Evolutionary conservation across 306 rosid genomes (phyloP), one percentile per base, ranked within the genome.

Genomic region (Ormosia emarginata): DNA sequence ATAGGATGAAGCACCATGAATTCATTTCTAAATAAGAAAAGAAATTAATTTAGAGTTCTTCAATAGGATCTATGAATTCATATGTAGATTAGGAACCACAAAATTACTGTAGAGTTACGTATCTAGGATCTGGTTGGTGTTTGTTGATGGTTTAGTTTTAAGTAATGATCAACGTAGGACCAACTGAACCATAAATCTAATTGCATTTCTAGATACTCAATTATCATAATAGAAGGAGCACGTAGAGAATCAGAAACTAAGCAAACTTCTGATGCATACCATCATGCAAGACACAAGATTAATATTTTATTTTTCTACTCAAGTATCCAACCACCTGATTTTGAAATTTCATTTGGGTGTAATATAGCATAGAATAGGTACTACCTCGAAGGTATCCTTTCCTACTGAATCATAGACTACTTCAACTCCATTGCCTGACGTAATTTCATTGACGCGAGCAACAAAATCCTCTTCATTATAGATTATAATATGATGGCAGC

Each of bases 401-500:
- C 98, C 94, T 11, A 93, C 94, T 64, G 98, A 88, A 84, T 93
- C 98, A 56, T 91, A 93, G 81, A 93, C 97, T 59, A 91, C 94
- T 53, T 93, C 89, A 69, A 93, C 97, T 68, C 94, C 98, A 50
- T 86, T 89, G 79, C 93, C 94, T 2, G 90, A 87, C 52, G 97
- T 93, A 52, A 93, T 85, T 84, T 93, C 90, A 1, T 72, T 87
- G 69, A 93, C 94, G 7, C 94, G 87, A 50, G 89, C 83, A 71
- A 91, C 94, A 82, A 91, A 93, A 63, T 93, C 94, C 72, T 91
- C 93, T 83, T 91, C 88, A 52, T 82, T 87, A 33, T 86, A 87
- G 75, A 88, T 55, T 77, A 90, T 93, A 36, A 90, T 89, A 87
- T 93, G 93, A 79, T 85, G 96, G 13, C 97, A 92, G 14, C 98